Evolutionary conservation across 2,329 filamentous ascomycete genomes (phyloP).

Genomic region (Hypomyces rosellus): DNA sequence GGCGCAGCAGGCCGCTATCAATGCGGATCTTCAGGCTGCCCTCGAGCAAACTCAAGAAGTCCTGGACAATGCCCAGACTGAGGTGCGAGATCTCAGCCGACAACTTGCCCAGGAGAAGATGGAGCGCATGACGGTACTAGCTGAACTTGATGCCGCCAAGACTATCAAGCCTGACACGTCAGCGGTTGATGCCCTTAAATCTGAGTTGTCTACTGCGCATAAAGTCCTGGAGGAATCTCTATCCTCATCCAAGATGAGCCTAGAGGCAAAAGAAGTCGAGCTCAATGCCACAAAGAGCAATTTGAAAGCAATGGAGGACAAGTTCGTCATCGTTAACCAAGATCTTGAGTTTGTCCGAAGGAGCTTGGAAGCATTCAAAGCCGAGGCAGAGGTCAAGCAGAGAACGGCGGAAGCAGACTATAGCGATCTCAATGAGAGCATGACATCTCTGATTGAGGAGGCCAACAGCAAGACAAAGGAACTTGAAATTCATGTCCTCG

Average conservation of each 20-base stretch:
- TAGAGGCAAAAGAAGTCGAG: conserved; percentile 31
- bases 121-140: conserved; percentile 52
- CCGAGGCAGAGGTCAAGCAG: conserved; percentile 43
- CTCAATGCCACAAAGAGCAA: conserved; percentile 29
- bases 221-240: conserved; percentile 40
- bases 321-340: conserved; percentile 24
- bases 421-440: conserved; percentile 56
- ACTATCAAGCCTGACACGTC: conserved; percentile 51
- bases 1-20: conserved; percentile 28
- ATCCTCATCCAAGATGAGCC: conserved; percentile 24
- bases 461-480: conserved; percentile 48
- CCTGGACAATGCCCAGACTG: conserved; percentile 40
- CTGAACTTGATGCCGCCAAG: conserved; percentile 53
- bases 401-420: conserved; percentile 56
- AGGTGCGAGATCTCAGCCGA: conserved; percentile 44
- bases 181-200: conserved; percentile 45
- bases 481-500: conserved; percentile 43
- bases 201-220: conserved; percentile 44
- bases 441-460: conserved; percentile 55
- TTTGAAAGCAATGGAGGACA: conserved; percentile 30
- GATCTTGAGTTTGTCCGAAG: conserved; percentile 45
- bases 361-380: conserved; percentile 47
- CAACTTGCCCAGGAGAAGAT: conserved; percentile 55
- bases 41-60: conserved; percentile 35
- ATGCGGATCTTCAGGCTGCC: conserved; percentile 29